Evolutionary conservation across 305 asterid genomes (phyloP).

Genomic region (Ajuga reptans): DNA sequence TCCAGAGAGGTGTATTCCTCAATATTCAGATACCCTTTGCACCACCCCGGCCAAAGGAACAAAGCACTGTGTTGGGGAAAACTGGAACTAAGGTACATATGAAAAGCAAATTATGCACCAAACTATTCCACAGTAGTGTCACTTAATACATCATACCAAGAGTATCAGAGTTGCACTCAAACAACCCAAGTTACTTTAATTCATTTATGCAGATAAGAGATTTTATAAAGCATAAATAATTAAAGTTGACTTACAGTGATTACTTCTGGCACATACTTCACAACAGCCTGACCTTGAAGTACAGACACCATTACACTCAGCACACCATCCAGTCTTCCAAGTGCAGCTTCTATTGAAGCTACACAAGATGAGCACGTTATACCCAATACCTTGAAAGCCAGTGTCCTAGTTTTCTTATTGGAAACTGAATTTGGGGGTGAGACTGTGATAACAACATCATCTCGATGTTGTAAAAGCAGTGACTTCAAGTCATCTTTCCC

Average conservation of each 20-base stretch:
- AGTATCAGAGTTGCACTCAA: conserved; percentile 5
- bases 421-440: conserved; percentile 21
- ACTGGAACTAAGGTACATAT: not conserved
- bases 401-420: conserved; percentile 56
- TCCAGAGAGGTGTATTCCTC: not conserved
- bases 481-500: conserved; percentile 59
- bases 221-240: conserved; percentile 4
- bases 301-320: conserved; percentile 65
- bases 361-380: conserved; percentile 87
- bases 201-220: not conserved
- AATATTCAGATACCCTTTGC: not conserved
- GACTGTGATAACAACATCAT: conserved; percentile 42
- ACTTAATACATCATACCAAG: not conserved
- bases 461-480: conserved; percentile 56
- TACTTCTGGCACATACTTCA: conserved; percentile 61
- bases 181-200: not conserved
- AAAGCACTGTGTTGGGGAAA: not conserved
- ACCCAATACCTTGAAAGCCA: conserved; percentile 67
- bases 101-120: not conserved
- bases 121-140: not conserved
- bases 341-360: conserved; percentile 71
- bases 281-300: conserved; percentile 91
- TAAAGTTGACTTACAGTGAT: conserved; percentile 50
- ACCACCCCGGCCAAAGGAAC: not conserved
- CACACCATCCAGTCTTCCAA: conserved; percentile 60